Percentiles rank a stretch among this genome's conserved stretches.
These are phyloP conservation scores for Fusarium floridanum DNA, from an alignment of 2,329 filamentous ascomycete genomes.

Conservation along the genomic window DNA sequence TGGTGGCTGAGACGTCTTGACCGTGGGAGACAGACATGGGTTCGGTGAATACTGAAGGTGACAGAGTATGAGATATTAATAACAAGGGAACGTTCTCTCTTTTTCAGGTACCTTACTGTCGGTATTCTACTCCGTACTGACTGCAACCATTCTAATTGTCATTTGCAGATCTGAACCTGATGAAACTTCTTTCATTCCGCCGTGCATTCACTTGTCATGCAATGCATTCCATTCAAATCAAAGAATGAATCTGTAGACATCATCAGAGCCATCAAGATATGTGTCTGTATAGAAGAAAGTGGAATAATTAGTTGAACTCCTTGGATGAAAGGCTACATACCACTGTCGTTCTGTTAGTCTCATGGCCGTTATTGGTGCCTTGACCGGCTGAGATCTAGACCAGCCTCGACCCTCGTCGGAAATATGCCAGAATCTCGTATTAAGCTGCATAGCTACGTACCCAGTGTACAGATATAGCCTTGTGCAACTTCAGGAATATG, in stretches of 20 bases:
- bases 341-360: neutral
- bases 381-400: neutral
- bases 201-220: neutral
- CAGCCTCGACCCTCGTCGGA: neutral
- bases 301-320: neutral
- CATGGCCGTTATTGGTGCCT: neutral
- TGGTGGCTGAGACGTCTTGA: neutral
- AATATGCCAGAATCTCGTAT: constrained; percentile 10
- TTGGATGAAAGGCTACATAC: neutral
- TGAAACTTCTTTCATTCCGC: neutral
- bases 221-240: neutral
- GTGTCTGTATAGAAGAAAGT: neutral
- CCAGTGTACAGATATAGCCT: neutral
- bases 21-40: neutral
- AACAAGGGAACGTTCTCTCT: neutral
- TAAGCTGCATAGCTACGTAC: constrained; percentile 3
- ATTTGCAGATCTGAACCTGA: neutral
- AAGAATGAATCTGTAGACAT: neutral
- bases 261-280: neutral
- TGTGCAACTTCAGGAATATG: neutral
- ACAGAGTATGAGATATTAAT: neutral
- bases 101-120: neutral
- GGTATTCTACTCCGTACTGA: neutral
- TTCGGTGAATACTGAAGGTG: neutral
- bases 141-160: neutral